Conservation (phyloP, 23 red algal genomes). For the Pyropia yezoensis region DNA sequence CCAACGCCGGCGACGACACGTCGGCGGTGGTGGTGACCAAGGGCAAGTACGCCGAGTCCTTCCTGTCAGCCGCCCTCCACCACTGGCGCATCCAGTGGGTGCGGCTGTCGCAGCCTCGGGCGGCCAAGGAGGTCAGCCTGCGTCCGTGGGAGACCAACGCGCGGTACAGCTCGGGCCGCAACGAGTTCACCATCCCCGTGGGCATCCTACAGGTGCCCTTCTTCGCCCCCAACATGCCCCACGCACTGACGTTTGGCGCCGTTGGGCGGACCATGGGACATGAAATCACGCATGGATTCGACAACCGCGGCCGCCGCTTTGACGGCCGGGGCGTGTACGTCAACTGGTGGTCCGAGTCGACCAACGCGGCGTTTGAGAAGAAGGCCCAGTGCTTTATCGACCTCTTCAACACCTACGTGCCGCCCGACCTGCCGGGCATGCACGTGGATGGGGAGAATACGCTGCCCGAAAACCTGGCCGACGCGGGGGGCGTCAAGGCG, state of each 20-base stretch:
- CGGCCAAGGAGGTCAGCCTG: slow-evolving; percentile 15
- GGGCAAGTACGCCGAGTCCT: too few relatives aligned
- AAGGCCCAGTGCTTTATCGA: slow-evolving; percentile 53
- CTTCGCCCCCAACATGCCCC: slow-evolving; percentile 60
- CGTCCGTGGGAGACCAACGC: slow-evolving; percentile 32
- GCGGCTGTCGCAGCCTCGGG: neutral
- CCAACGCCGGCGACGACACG: too few relatives aligned
- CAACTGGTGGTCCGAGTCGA: slow-evolving; percentile 24
- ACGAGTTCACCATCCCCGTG: slow-evolving; percentile 85
- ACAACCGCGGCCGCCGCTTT: slow-evolving; percentile 52
- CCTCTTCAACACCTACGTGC: slow-evolving; percentile 56
- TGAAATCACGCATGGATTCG: slow-evolving; percentile 86
- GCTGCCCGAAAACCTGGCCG: slow-evolving; percentile 56
- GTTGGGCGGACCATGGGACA: slow-evolving; percentile 81
- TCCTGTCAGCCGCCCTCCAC: too few relatives aligned
- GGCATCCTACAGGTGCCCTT: slow-evolving; percentile 79
- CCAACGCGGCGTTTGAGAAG: slow-evolving; percentile 33
- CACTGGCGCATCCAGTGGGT: too few relatives aligned
- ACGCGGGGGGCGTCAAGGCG: slow-evolving; percentile 53
- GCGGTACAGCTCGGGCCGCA: slow-evolving; percentile 61
- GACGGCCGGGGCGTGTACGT: slow-evolving; percentile 26
- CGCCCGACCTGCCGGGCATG: slow-evolving; percentile 25
- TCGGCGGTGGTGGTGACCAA: too few relatives aligned
- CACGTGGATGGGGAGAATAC: slow-evolving; percentile 62
- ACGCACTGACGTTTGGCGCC: slow-evolving; percentile 82